Evolutionary conservation across 331 rosid species (phyloP), one percentile per base, ranked within the genome.

Genomic region (Quercus tomentella): DNA sequence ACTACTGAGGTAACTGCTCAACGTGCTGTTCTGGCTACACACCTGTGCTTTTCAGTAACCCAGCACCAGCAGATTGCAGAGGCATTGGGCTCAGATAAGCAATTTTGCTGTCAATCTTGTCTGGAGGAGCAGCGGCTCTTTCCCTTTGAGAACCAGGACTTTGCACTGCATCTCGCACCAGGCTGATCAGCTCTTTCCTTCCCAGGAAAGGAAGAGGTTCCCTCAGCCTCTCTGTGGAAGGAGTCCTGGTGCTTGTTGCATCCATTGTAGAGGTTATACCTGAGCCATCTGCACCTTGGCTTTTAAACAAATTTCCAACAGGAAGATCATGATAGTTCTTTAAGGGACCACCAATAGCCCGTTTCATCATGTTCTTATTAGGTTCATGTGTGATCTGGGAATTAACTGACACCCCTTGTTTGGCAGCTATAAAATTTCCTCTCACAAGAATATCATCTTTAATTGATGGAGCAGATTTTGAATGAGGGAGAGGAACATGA

Each of bases 251-350:
- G 82, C 94, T 85, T 25, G 89, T 89, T 30, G 75, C 84, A 81
- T 90, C 92, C 84, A 75, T 90, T 2, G 72, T 84, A 69, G 94
- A 88, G 23, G 92, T 90, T 86, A 90, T 81, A 23, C 88, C 92
- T 3, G 92, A 90, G 56, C 87, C 94, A 76, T 88, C 92, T 63
- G 89, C 83, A 78, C 91, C 91, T 85, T 89, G 97, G 80, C 90
- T 87, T 82, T 85, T 78, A 75, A 76, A 79, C 12, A 77, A 76
- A 35, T 61, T 82, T 41, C 75, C 52, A 74, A 82, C 78, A 71
- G 77, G 75, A 66, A 79, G 79, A 76, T 81, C 81, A 16, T 65
- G 23, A 74, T 79, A 52, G 63, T 77, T 35, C 71, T 76, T 83
- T 7, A 74, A 56, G 71, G 81, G 91, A 8, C 54, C 60, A 60